Percentiles rank a stretch among this genome's conserved stretches.
Conservation (phyloP, 2,329 filamentous ascomycete genomes). For the Fusarium bactridioides region DNA sequence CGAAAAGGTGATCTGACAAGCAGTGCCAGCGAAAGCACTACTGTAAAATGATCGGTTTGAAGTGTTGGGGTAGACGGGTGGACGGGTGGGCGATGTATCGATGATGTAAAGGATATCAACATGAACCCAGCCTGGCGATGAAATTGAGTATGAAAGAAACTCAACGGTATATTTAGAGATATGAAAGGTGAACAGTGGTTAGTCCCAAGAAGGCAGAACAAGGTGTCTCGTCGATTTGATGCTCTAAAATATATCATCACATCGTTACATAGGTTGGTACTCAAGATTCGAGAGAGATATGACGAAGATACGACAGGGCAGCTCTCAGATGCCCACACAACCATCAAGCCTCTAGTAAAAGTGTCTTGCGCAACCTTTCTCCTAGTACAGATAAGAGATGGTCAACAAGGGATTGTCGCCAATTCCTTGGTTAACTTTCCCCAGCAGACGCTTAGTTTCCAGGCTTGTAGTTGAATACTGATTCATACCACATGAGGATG, state of each 20-base stretch:
- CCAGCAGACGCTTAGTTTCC: not conserved
- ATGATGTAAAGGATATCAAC: not conserved
- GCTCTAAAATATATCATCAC: constrained; percentile 4
- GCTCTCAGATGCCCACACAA: constrained; percentile 23
- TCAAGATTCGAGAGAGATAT: constrained; percentile 18
- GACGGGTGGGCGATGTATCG: constrained; percentile 7
- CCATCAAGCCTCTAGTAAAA: constrained; percentile 23
- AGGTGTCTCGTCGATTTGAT: not conserved
- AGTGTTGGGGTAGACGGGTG: not conserved
- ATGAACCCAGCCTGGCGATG: not conserved
- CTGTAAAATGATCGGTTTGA: not conserved
- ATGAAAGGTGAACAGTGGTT: not conserved
- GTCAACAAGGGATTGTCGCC: constrained; percentile 4
- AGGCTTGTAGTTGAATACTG: not conserved
- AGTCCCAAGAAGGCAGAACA: not conserved
- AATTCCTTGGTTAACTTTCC: not conserved
- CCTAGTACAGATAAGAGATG: constrained; percentile 11
- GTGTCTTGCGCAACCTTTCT: not conserved
- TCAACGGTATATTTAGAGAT: not conserved
- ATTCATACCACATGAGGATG: not conserved
- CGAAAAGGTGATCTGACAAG: not conserved
- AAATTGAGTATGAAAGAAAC: not conserved
- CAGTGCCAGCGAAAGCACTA: not conserved
- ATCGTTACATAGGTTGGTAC: not conserved
- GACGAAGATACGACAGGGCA: constrained; percentile 22